phyloP scores from a whole-genome alignment of 2,329 filamentous ascomycete genomes.

The Diplodia scrobiculata region DNA sequence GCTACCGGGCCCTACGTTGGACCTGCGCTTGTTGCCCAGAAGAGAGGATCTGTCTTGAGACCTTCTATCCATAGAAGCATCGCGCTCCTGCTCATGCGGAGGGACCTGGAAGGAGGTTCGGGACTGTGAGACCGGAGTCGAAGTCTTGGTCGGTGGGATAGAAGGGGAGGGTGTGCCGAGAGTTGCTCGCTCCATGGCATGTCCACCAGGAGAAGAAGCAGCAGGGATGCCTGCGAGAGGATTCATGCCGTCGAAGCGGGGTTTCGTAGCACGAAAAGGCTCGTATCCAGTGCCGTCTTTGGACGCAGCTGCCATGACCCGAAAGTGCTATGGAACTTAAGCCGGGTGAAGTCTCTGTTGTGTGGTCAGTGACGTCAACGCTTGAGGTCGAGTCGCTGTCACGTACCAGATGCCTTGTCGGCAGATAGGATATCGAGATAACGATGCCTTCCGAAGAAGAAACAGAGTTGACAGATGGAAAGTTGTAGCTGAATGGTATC shows the following conservation, averaged over 20 bases:
- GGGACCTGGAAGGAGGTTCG: neutral
- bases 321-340: neutral
- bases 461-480: neutral
- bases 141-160: neutral
- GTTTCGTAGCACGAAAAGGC: neutral
- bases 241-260: conserved; percentile 1
- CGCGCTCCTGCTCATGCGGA: conserved; percentile 2
- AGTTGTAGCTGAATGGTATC: neutral
- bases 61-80: neutral
- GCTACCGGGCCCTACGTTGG: conserved; percentile 1
- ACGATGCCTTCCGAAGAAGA: neutral
- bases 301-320: neutral
- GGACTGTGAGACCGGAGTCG: neutral
- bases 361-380: neutral
- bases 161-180: conserved; percentile 1
- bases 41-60: conserved; percentile 11
- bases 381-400: neutral
- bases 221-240: conserved; percentile 1
- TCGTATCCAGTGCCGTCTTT: conserved; percentile 3
- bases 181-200: neutral
- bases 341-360: neutral
- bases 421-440: neutral
- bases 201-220: neutral
- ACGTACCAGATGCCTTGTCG: neutral
- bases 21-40: conserved; percentile 10